Evolutionary conservation across 1,284 basidiomycete species (phyloP).

Genomic region (Cerrena zonata): DNA sequence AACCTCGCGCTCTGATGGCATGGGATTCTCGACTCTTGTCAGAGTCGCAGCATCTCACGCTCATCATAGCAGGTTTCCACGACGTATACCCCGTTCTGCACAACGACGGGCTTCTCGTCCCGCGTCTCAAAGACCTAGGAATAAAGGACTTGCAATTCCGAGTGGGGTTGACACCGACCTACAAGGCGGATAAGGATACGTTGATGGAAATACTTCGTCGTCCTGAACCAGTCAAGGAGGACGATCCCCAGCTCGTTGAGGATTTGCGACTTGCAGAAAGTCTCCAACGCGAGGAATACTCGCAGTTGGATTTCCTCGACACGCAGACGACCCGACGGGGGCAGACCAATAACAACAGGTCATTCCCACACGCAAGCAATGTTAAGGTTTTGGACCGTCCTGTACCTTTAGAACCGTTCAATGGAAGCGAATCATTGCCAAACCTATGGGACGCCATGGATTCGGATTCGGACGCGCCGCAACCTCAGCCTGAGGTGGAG

Average conservation of each 20-base stretch:
- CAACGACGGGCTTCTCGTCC: slow-evolving; percentile 30
- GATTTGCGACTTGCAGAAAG: too few relatives aligned
- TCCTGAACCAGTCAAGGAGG: slow-evolving; percentile 40
- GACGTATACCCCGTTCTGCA: slow-evolving; percentile 46
- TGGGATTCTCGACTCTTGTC: slow-evolving; percentile 58
- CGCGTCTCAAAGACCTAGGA: slow-evolving; percentile 25
- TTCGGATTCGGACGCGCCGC: too few relatives aligned
- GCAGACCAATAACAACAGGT: too few relatives aligned
- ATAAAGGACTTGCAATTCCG: slow-evolving; percentile 40
- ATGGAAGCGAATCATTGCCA: too few relatives aligned
- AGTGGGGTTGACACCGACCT: slow-evolving; percentile 47
- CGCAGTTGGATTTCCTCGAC: too few relatives aligned
- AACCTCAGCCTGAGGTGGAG: too few relatives aligned
- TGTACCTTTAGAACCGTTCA: too few relatives aligned
- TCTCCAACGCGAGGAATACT: too few relatives aligned
- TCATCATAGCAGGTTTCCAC: slow-evolving; percentile 51
- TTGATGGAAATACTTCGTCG: slow-evolving; percentile 42
- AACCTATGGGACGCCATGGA: too few relatives aligned
- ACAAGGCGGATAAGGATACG: slow-evolving; percentile 49
- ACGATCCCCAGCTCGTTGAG: slow-evolving; percentile 23
- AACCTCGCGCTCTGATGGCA: slow-evolving; percentile 52
- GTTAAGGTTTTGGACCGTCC: too few relatives aligned
- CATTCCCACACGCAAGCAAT: too few relatives aligned
- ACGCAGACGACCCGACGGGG: too few relatives aligned
- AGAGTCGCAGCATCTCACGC: slow-evolving; percentile 44